Evolutionary conservation across 768 basidiomycete species (phyloP).

Genomic region (Boletus fagicola): DNA sequence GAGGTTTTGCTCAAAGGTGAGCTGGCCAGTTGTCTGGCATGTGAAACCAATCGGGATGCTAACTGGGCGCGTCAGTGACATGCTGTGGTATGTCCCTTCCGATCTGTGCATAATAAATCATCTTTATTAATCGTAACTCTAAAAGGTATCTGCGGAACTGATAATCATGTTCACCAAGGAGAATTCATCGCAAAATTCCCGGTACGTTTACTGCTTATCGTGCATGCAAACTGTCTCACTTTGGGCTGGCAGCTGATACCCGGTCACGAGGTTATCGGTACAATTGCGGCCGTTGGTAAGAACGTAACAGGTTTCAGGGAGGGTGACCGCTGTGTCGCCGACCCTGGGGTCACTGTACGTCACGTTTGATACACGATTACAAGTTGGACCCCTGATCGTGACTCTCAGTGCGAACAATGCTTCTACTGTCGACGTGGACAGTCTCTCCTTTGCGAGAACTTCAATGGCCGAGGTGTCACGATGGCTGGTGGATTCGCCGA

Average conservation of each 20-base stretch:
- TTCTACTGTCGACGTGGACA: slow-evolving; percentile 83
- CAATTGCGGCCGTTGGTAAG: slow-evolving; percentile 68
- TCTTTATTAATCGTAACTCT: not conserved
- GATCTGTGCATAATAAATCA: not conserved
- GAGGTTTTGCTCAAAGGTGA: slow-evolving; percentile 60
- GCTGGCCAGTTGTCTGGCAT: not conserved
- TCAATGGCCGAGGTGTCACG: slow-evolving; percentile 71
- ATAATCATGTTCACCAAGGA: slow-evolving; percentile 56
- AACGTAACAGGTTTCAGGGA: slow-evolving; percentile 67
- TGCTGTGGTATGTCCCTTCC: slow-evolving; percentile 36
- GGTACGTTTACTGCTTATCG: slow-evolving; percentile 5
- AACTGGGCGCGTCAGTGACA: slow-evolving; percentile 29
- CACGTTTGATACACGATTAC: slow-evolving; percentile 1
- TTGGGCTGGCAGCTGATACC: slow-evolving; percentile 52
- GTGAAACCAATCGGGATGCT: not conserved
- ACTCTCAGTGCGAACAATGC: slow-evolving; percentile 67
- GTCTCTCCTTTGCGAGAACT: slow-evolving; percentile 78
- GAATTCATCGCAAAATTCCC: slow-evolving; percentile 64
- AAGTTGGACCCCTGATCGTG: not conserved
- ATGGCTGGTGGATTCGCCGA: slow-evolving; percentile 84
- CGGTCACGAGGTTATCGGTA: slow-evolving; percentile 69
- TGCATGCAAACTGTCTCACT: not conserved
- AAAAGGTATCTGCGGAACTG: slow-evolving; percentile 54
- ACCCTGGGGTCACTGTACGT: slow-evolving; percentile 66
- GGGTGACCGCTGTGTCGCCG: slow-evolving; percentile 81